phyloP scores from a whole-genome alignment of 2,329 filamentous ascomycete species.

The Exophiala dermatitidis region DNA sequence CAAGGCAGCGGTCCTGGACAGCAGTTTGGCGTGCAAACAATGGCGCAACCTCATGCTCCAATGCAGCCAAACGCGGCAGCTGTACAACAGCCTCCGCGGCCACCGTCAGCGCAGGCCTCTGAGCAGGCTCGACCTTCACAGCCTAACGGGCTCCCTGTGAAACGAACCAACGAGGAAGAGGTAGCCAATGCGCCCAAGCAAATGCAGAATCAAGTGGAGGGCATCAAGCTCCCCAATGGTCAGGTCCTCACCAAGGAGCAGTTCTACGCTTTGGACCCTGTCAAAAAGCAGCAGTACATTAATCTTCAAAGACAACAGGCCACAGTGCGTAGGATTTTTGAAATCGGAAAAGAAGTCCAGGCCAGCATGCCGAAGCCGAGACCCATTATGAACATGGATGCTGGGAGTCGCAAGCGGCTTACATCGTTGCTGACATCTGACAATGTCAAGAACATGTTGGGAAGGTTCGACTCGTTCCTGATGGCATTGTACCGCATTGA shows the following conservation, averaged over 20 bases:
- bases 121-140: constrained; percentile 14
- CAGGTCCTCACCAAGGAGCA: constrained; percentile 22
- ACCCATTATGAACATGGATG: constrained; percentile 34
- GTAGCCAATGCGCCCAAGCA: constrained; percentile 22
- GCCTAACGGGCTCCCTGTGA: constrained; percentile 29
- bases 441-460: constrained; percentile 38
- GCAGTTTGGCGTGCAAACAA: constrained; percentile 11
- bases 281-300: constrained; percentile 37
- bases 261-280: constrained; percentile 34
- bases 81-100: constrained; percentile 9
- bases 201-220: constrained; percentile 6
- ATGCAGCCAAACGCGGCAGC: constrained; percentile 7
- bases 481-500: constrained; percentile 35
- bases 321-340: constrained; percentile 34
- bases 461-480: constrained; percentile 39
- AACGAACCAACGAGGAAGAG: constrained; percentile 42
- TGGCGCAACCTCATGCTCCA: constrained; percentile 3
- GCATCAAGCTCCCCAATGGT: constrained; percentile 2
- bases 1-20: constrained; percentile 8
- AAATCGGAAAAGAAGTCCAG: constrained; percentile 36
- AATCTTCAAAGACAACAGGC: constrained; percentile 31
- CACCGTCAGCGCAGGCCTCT: constrained; percentile 13
- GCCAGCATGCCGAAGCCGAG: constrained; percentile 31
- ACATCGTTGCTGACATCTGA: constrained; percentile 31
- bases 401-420: constrained; percentile 15